These are phyloP conservation scores for Neolentinus lepideus DNA, from an alignment of 1,284 basidiomycete species.

Conservation along the genomic window DNA sequence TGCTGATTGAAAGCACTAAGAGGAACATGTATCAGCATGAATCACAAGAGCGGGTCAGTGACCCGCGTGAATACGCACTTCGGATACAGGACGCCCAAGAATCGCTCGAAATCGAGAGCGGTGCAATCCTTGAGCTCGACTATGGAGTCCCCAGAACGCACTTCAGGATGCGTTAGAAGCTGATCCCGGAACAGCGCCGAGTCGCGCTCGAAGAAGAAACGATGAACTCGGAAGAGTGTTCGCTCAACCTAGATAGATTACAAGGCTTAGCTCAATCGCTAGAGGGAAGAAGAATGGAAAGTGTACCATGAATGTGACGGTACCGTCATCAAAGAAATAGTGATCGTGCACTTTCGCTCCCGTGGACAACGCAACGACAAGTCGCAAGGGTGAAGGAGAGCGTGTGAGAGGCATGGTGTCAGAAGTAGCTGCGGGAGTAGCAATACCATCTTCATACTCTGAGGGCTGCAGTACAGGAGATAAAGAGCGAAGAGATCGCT, in stretches of 20 bases:
- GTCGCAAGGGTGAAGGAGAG: no score
- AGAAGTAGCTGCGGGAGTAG: no score
- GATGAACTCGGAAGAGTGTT: conserved; percentile 9
- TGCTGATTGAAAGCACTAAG: not conserved
- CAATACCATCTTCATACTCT: no score
- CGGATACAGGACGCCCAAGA: conserved; percentile 5
- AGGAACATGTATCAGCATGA: not conserved
- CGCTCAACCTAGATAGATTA: conserved; percentile 1
- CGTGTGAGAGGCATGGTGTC: no score
- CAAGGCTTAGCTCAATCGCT: not conserved
- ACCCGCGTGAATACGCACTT: not conserved
- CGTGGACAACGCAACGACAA: no score
- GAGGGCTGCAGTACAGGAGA: no score
- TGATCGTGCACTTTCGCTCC: not conserved
- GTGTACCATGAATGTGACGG: not conserved
- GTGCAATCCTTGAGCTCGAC: conserved; percentile 61
- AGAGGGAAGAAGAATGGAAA: not conserved
- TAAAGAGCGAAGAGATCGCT: no score
- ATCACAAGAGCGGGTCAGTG: not conserved
- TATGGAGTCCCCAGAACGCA: not conserved
- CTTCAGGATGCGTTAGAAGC: not conserved
- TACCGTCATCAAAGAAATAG: not conserved
- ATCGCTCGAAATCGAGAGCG: conserved; percentile 33
- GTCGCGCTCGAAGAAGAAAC: conserved; percentile 11
- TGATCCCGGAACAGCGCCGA: conserved; percentile 8